Evolutionary conservation across 2,329 filamentous ascomycete species (phyloP).

Genomic region (Penicillium janthinellum): DNA sequence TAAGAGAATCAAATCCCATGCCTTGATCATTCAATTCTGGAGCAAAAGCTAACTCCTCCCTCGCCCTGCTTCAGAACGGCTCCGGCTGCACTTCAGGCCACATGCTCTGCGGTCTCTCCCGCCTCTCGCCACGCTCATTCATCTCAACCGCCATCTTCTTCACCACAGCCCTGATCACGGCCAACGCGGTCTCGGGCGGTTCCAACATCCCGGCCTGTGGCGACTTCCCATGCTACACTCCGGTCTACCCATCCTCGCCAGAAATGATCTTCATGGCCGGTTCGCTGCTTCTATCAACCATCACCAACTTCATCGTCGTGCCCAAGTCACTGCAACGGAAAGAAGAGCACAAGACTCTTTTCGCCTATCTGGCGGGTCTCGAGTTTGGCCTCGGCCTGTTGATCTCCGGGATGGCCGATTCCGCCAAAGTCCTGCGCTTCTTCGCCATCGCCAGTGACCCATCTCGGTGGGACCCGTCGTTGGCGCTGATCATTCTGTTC

Average conservation of each 20-base stretch:
- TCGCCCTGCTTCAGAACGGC: constrained; percentile 38
- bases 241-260: constrained; percentile 44
- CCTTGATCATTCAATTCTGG: not conserved
- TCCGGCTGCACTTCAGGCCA: constrained; percentile 59
- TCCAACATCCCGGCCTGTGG: constrained; percentile 45
- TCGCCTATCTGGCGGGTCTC: constrained; percentile 50
- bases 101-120: constrained; percentile 57
- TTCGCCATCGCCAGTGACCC: constrained; percentile 48
- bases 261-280: constrained; percentile 40
- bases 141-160: constrained; percentile 52
- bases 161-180: constrained; percentile 46
- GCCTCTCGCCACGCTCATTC: constrained; percentile 53
- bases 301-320: constrained; percentile 39
- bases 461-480: constrained; percentile 53
- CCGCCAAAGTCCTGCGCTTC: constrained; percentile 54
- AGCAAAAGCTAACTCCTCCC: not conserved
- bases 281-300: constrained; percentile 31
- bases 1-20: constrained; percentile 24
- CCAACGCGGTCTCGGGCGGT: constrained; percentile 38
- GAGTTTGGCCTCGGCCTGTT: constrained; percentile 56
- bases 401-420: constrained; percentile 55
- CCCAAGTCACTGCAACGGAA: constrained; percentile 34
- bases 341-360: constrained; percentile 37
- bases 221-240: constrained; percentile 49
- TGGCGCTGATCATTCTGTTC: constrained; percentile 53